Base-by-base conservation (phyloP, 768 basidiomycete species). In the Hygrophoropsis aurantiaca region DNA sequence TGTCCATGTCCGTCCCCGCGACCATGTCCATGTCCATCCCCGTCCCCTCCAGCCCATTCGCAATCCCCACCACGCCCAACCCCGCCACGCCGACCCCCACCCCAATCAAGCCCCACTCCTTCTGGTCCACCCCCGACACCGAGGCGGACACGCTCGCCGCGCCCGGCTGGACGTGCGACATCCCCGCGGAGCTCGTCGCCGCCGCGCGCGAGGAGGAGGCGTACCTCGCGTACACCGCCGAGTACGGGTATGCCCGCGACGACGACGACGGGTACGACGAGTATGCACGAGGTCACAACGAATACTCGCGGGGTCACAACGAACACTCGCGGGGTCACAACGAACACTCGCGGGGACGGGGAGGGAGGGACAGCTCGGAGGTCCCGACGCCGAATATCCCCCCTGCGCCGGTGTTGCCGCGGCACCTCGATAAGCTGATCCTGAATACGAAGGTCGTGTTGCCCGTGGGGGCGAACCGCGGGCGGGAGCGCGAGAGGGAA, bases 341-440 rank as follows among this genome's bases (percentile, higher is more conserved):
- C 53, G 48, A 10, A 54, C n/a, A n/a, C n/a, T n/a, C n/a, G n/a
- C n/a, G n/a, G n/a, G n/a, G n/a, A n/a, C n/a, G n/a, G n/a, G n/a
- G 66, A 72, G 40, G 66, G 70, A 18, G 55, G 61, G 2, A 58
- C 64, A 41, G 42, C 53, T 73, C 78, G 56, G 66, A 74, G 50
- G 71, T 74, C 25, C 82, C 85, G 10, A 80, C 84, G 2, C 89
- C 92, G 15, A 82, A 82, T 54, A 87, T 94, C 50, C 94, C 94
- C 2, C 84, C 86, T 18, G 94, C 97, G 2, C 94, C 97, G 1
- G 73, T 78, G 2, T 75, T 98, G 36, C 97, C 97, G 0, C 73
- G 94, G 1, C 92, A 97, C 59, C 73, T 99, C 34, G 94, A 98
- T 60, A 94, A 93, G 58, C 84, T 97, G 40, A 97, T 97, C 48